These are phyloP conservation scores for Volutella citrinella DNA, from an alignment of 2,329 filamentous ascomycete species.

Conservation along the genomic window DNA sequence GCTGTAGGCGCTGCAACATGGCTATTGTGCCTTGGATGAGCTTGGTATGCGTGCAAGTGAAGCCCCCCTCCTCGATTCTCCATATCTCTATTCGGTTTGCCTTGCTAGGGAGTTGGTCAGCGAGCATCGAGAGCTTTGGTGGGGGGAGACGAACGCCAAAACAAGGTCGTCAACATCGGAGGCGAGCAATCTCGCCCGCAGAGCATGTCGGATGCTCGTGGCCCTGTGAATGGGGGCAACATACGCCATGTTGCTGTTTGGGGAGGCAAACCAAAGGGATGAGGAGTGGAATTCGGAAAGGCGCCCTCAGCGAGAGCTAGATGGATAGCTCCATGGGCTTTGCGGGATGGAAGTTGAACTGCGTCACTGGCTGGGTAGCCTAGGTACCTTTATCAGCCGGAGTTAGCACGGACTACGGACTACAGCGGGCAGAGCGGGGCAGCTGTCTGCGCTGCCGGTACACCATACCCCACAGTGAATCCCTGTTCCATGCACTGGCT, in stretches of 20 bases:
- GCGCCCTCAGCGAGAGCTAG: slow-evolving; percentile 24
- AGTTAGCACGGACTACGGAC: slow-evolving; percentile 27
- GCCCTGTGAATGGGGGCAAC: slow-evolving; percentile 89
- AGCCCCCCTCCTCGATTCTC: slow-evolving; percentile 60
- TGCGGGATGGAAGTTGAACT: slow-evolving; percentile 12
- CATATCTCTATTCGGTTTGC: slow-evolving; percentile 86
- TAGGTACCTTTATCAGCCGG: slow-evolving; percentile 17
- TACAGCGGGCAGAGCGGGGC: slow-evolving; percentile 19
- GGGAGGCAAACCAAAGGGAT: slow-evolving; percentile 1
- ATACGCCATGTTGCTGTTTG: slow-evolving; percentile 70
- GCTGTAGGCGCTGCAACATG: slow-evolving; percentile 77
- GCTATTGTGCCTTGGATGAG: slow-evolving; percentile 82
- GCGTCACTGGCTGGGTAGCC: slow-evolving; percentile 22
- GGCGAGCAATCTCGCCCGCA: slow-evolving; percentile 74
- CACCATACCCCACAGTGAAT: too few relatives aligned
- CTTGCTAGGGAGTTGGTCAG: slow-evolving; percentile 66
- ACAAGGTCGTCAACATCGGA: slow-evolving; percentile 78
- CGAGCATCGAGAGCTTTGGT: too few relatives aligned
- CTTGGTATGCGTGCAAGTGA: slow-evolving; percentile 64
- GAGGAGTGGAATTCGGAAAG: slow-evolving; percentile 5
- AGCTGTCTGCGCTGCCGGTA: slow-evolving; percentile 7
- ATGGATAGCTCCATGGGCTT: slow-evolving; percentile 21
- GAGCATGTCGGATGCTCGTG: slow-evolving; percentile 85
- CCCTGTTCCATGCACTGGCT: too few relatives aligned
- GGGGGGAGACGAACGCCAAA: slow-evolving; percentile 66